phyloP scores from a whole-genome alignment of 129 eudicot genomes.

The Lonicera japonica region DNA sequence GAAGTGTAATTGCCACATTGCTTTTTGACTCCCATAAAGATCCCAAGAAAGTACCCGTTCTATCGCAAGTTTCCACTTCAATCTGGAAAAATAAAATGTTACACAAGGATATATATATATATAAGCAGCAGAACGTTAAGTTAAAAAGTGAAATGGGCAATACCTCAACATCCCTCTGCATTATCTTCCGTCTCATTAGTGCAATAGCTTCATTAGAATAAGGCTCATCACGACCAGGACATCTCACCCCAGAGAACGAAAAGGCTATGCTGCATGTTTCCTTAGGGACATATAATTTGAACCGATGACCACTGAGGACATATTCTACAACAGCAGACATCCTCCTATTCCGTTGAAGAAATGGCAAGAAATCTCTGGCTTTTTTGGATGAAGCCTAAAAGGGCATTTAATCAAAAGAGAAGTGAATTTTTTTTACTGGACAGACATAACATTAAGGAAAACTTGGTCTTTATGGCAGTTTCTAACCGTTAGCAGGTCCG shows the following conservation, averaged over 20 bases:
- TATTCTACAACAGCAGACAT: conserved; percentile 93
- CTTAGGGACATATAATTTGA: conserved; percentile 73
- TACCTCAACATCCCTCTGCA: conserved; percentile 99
- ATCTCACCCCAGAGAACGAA: conserved; percentile 88
- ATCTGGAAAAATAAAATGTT: conserved; percentile 36
- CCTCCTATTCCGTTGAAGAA: conserved; percentile 79
- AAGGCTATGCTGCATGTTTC: conserved; percentile 95
- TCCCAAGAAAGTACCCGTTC: conserved; percentile 97
- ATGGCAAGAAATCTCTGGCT: conserved; percentile 85
- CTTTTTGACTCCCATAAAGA: conserved; percentile 81
- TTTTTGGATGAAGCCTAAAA: conserved; percentile 68
- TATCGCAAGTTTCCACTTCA: conserved; percentile 95
- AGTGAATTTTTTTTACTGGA: neutral
- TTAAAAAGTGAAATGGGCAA: conserved; percentile 6
- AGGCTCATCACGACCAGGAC: conserved; percentile 98
- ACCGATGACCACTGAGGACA: conserved; percentile 94
- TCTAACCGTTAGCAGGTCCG: conserved; percentile 79
- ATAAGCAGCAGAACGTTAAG: neutral
- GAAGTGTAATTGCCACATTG: conserved; percentile 55
- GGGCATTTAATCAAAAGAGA: neutral
- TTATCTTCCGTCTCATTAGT: conserved; percentile 88
- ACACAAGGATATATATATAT: no score
- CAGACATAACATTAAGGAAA: neutral
- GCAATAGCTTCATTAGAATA: conserved; percentile 87
- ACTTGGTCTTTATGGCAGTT: neutral